Evolutionary conservation across 1,284 basidiomycete species (phyloP).

Genomic region (Cerioporus squamosus): DNA sequence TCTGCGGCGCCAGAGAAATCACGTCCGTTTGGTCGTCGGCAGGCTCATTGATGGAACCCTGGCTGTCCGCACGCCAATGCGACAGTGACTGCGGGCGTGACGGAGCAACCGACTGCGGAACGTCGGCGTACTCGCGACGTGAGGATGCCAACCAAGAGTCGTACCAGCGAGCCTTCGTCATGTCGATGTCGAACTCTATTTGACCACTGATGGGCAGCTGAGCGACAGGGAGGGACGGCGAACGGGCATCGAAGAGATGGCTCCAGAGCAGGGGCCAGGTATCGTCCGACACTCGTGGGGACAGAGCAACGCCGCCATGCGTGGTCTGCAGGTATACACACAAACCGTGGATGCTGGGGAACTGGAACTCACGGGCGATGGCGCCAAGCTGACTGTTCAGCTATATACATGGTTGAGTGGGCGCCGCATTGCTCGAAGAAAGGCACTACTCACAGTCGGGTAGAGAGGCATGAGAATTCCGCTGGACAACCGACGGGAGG

Average conservation of each 20-base stretch:
- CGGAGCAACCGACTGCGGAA: conserved; percentile 45
- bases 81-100: conserved; percentile 45
- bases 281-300: conserved; percentile 78
- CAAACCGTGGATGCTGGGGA: conserved; percentile 73
- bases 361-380: conserved; percentile 80
- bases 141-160: conserved; percentile 63
- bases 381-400: conserved; percentile 75
- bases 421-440: background rate
- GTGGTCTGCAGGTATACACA: conserved; percentile 73
- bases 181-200: conserved; percentile 81
- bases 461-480: conserved; percentile 78
- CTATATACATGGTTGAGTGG: conserved; percentile 39
- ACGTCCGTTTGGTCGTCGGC: conserved; percentile 43
- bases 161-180: conserved; percentile 74
- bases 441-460: conserved; percentile 59
- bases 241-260: conserved; percentile 58
- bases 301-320: conserved; percentile 56
- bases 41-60: conserved; percentile 53
- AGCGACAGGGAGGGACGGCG: conserved; percentile 38
- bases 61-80: conserved; percentile 60
- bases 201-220: conserved; percentile 66
- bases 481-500: conserved; percentile 61
- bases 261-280: conserved; percentile 75
- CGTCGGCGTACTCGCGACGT: conserved; percentile 49
- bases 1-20: conserved; percentile 29